Conservation (phyloP, 768 basidiomycete genomes). For the Kwoniella mangroviensis region DNA sequence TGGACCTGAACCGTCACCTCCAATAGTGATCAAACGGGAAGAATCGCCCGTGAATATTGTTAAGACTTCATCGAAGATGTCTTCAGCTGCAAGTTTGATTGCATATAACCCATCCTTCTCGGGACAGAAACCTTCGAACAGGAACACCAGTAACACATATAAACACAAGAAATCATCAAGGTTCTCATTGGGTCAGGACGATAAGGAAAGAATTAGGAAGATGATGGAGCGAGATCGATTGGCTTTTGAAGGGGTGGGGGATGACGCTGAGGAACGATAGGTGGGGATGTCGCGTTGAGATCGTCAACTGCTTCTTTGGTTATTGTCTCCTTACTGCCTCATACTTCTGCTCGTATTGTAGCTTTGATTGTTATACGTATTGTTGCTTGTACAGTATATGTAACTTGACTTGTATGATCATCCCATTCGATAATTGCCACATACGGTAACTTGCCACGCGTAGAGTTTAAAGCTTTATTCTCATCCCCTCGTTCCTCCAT, state of each 20-base stretch:
- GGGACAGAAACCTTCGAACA: too few species aligned
- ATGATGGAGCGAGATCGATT: constrained; percentile 16
- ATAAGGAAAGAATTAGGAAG: constrained; percentile 11
- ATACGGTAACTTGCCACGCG: constrained; percentile 5
- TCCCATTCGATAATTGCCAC: too few species aligned
- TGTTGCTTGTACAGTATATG: constrained; percentile 1
- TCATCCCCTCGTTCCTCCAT: background rate
- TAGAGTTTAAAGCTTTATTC: background rate
- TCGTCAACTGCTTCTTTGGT: too few species aligned
- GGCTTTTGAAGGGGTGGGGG: background rate
- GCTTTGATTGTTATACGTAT: background rate
- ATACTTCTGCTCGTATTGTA: too few species aligned
- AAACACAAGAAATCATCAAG: constrained; percentile 8
- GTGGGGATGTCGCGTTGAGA: too few species aligned
- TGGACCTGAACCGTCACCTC: constrained; percentile 3
- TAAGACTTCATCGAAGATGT: too few species aligned
- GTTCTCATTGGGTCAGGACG: constrained; percentile 22
- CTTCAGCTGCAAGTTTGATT: too few species aligned
- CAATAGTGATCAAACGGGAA: background rate
- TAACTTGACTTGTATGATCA: too few species aligned
- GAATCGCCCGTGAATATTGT: background rate
- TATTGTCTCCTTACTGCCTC: too few species aligned
- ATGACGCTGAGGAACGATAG: background rate
- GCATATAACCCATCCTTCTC: too few species aligned
- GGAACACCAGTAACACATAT: background rate